Conservation (phyloP, 2,329 filamentous ascomycete species). For the Colletotrichum tropicicola region DNA sequence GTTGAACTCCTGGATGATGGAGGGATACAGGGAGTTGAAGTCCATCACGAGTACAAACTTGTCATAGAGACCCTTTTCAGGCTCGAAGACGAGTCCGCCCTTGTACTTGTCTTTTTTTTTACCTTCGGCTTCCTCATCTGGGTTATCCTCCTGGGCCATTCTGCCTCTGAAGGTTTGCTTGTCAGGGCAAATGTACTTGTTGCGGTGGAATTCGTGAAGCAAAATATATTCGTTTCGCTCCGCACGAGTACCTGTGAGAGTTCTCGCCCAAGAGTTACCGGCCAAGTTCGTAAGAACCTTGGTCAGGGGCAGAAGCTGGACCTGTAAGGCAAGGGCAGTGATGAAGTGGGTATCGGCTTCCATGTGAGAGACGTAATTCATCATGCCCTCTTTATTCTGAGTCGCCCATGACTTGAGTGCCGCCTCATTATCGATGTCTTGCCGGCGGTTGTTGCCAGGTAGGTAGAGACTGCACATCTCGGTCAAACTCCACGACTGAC, state of each 20-base stretch:
- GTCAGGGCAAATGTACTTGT: constrained; percentile 98
- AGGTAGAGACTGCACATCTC: constrained; percentile 97
- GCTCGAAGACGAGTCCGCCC: constrained; percentile 97
- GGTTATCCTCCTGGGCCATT: constrained; percentile 73
- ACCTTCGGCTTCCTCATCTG: constrained; percentile 75
- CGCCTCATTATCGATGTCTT: constrained; percentile 88
- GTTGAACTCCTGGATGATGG: constrained; percentile 99
- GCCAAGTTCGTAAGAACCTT: constrained; percentile 97
- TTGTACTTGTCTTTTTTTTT: constrained; percentile 99
- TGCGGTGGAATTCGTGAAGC: constrained; percentile 93
- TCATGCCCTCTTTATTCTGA: constrained; percentile 79
- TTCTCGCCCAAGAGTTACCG: constrained; percentile 98
- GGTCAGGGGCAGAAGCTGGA: constrained; percentile 92
- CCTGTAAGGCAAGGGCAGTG: constrained; percentile 85
- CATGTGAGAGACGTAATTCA: constrained; percentile 94
- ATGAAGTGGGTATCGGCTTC: constrained; percentile 97
- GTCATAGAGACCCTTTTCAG: constrained; percentile 96
- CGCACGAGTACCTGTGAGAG: constrained; percentile 91
- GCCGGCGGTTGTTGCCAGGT: constrained; percentile 73
- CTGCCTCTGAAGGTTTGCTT: constrained; percentile 86
- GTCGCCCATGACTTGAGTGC: constrained; percentile 88
- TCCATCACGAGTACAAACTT: constrained; percentile 99
- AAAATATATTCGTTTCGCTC: constrained; percentile 99
- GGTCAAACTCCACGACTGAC: constrained; percentile 96
- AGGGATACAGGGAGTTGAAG: constrained; percentile 98